A percentile compares a stretch with the other conserved stretches of the same genome.
Evolutionary conservation across 176 grass and related monocot genomes (phyloP).

Genomic region (Elaeis guineensis): DNA sequence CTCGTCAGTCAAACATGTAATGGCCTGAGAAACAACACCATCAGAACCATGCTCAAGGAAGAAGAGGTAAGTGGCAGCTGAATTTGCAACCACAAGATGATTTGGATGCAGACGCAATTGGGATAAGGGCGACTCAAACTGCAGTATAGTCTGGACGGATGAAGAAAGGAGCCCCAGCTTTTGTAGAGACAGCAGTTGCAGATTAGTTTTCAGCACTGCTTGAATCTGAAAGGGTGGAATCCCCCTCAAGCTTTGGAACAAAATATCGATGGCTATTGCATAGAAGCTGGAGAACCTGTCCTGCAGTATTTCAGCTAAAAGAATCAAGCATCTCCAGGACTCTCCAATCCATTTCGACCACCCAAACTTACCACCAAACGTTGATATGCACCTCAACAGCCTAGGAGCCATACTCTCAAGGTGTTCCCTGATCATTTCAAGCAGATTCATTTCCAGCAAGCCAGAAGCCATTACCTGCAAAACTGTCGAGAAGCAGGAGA

Average conservation of each 20-base stretch:
- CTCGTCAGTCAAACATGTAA: conserved; percentile 57
- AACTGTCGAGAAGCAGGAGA: conserved; percentile 87
- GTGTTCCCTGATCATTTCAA: conserved; percentile 53
- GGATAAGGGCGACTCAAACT: conserved; percentile 59
- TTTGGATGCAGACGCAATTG: conserved; percentile 80
- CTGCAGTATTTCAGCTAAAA: conserved; percentile 65
- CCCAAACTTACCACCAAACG: conserved; percentile 60
- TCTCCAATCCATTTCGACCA: conserved; percentile 70
- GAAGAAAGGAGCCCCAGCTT: conserved; percentile 47
- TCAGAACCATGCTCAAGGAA: conserved; percentile 66
- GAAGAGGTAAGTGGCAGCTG: conserved; percentile 73
- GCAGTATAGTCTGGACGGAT: conserved; percentile 53
- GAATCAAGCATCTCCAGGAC: conserved; percentile 73
- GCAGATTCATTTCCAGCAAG: conserved; percentile 44
- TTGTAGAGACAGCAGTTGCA: conserved; percentile 76
- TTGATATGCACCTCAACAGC: conserved; percentile 56
- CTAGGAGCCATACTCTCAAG: conserved; percentile 65
- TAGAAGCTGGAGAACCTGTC: conserved; percentile 83
- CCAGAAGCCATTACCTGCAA: conserved; percentile 73
- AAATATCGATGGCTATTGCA: conserved; percentile 56
- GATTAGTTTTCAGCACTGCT: conserved; percentile 64
- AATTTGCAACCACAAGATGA: conserved; percentile 45
- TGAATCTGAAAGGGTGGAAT: conserved; percentile 50
- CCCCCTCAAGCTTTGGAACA: conserved; percentile 46
- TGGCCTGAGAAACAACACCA: conserved; percentile 58